Conservation (phyloP, 176 grass and related monocot species). For the Aegilops tauschii region DNA sequence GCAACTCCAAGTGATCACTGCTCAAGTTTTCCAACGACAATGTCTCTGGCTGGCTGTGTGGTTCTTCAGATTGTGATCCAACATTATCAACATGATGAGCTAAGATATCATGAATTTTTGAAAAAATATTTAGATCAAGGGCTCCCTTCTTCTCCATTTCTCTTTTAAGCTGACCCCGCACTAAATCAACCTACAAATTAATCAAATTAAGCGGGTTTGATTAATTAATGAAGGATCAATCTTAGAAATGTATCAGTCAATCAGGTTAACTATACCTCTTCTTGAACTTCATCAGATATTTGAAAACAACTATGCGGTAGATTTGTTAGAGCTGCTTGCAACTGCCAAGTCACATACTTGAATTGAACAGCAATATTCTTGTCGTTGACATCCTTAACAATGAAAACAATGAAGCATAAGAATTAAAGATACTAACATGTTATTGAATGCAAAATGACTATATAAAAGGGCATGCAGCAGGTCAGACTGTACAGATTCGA, state of each 20-base stretch:
- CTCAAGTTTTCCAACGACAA: slow-evolving; percentile 26
- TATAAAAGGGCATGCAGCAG: background rate
- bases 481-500: background rate
- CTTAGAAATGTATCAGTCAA: background rate
- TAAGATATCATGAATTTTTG: slow-evolving; percentile 71
- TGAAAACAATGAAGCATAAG: slow-evolving; percentile 26
- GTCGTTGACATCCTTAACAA: slow-evolving; percentile 44
- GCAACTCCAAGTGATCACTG: slow-evolving; percentile 48
- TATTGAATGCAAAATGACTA: background rate
- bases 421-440: background rate
- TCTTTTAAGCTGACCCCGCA: slow-evolving; percentile 78
- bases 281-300: slow-evolving; percentile 99
- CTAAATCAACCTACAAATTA: slow-evolving; percentile 75
- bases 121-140: slow-evolving; percentile 60
- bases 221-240: background rate
- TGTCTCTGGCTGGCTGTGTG: slow-evolving; percentile 29
- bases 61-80: slow-evolving; percentile 31
- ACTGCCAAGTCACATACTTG: slow-evolving; percentile 78
- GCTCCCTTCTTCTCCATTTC: slow-evolving; percentile 71
- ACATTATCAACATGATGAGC: slow-evolving; percentile 26
- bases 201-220: slow-evolving; percentile 20
- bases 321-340: slow-evolving; percentile 66
- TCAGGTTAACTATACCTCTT: slow-evolving; percentile 65
- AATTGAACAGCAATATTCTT: slow-evolving; percentile 67
- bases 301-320: slow-evolving; percentile 65